Base-by-base conservation (phyloP, 1,139 yeast species). In the Nadsonia commutata region DNA sequence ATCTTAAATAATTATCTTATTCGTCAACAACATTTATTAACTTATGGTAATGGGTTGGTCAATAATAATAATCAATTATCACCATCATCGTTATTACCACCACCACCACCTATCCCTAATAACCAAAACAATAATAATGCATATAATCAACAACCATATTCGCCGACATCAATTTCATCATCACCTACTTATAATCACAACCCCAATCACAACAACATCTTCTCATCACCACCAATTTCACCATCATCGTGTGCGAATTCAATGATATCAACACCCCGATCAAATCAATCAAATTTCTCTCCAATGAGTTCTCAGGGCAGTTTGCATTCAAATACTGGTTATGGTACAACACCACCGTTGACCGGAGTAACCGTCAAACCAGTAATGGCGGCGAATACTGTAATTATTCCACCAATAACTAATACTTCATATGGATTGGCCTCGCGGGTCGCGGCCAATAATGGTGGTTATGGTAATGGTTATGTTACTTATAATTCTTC, bases 1-100 rank as follows among this genome's bases (percentile, higher is more conserved):
- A 49, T 58, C 37, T 54, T 61, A 36, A 51, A 53, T 21, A 52
- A 51, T 44, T 62, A 51, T 47, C 49, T 58, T 36, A 21, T 21
- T 21, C 23, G 23, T 21, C 23, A 21, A 21, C 23, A 21, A 21
- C 23, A 21, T 6, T 21, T 21, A 21, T 21, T 21, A 9, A 6
- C 9, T 6, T 21, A 21, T 21, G 36, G n/a, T n/a, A n/a, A n/a
- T n/a, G n/a, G n/a, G n/a, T n/a, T n/a, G n/a, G n/a, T n/a, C n/a
- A n/a, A n/a, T n/a, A n/a, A n/a, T n/a, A n/a, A n/a, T n/a, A n/a
- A n/a, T n/a, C n/a, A n/a, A n/a, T n/a, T n/a, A n/a, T n/a, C n/a
- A n/a, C n/a, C n/a, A n/a, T n/a, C n/a, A n/a, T n/a, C n/a, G n/a
- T n/a, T n/a, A n/a, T n/a, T n/a, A n/a, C n/a, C n/a, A n/a, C 33